phyloP scores from a whole-genome alignment of 768 basidiomycete species.

The Xanthoconium purpureum region DNA sequence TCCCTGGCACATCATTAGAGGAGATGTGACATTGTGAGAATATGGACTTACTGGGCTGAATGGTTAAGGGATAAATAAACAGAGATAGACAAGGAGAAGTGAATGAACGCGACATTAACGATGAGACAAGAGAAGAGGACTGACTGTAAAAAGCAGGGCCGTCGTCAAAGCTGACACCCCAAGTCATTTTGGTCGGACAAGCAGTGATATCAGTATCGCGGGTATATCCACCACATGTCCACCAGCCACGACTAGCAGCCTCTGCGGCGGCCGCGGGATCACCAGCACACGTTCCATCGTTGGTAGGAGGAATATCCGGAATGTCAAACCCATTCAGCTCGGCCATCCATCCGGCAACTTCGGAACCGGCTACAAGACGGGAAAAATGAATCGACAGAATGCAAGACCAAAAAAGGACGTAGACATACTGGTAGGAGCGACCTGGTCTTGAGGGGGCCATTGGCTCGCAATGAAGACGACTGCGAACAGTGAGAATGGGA shows the following conservation, averaged over 20 bases:
- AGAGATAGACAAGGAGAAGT: not conserved
- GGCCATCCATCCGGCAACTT: slow-evolving; percentile 73
- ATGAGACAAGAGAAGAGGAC: slow-evolving; percentile 25
- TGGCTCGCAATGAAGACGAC: slow-evolving; percentile 44
- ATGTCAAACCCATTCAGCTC: slow-evolving; percentile 71
- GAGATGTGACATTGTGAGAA: not conserved
- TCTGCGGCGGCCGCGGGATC: slow-evolving; percentile 55
- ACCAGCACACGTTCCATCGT: slow-evolving; percentile 64
- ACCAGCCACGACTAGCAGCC: slow-evolving; percentile 75
- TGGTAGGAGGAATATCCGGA: slow-evolving; percentile 60
- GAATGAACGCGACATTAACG: slow-evolving; percentile 3
- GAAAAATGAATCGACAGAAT: not conserved
- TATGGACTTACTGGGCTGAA: slow-evolving; percentile 47
- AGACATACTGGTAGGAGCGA: slow-evolving; percentile 57
- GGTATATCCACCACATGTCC: slow-evolving; percentile 81
- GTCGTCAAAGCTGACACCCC: slow-evolving; percentile 87
- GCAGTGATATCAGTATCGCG: slow-evolving; percentile 56
- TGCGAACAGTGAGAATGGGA: slow-evolving; percentile 21
- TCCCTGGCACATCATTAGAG: slow-evolving; percentile 38
- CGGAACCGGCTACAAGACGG: slow-evolving; percentile 21
- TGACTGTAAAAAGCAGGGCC: slow-evolving; percentile 82
- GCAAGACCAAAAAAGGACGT: not conserved
- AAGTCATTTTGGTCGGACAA: slow-evolving; percentile 66
- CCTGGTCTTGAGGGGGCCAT: slow-evolving; percentile 64
- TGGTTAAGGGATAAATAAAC: not conserved